These are phyloP conservation scores for Penicillium robsamsonii DNA, from an alignment of 495 filamentous ascomycete species.

Conservation along the genomic window DNA sequence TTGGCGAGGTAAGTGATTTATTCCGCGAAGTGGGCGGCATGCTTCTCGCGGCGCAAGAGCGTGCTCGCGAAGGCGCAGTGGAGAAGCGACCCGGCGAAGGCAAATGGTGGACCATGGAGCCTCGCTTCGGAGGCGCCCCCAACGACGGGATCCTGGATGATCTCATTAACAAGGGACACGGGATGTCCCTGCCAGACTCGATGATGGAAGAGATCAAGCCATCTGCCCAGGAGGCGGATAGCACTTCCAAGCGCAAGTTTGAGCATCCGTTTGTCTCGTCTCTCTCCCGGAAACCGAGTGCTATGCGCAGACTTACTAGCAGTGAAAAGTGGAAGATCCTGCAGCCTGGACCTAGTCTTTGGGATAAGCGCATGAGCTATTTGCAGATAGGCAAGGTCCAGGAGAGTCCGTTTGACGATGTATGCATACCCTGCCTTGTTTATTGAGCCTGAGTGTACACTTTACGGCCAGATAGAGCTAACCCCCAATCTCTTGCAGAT, in stretches of 20 bases:
- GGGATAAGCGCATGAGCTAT: conserved; percentile 79
- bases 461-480: background rate
- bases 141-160: conserved; percentile 62
- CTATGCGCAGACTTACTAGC: conserved; percentile 35
- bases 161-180: conserved; percentile 25
- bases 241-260: conserved; percentile 42
- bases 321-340: conserved; percentile 51
- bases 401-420: conserved; percentile 53
- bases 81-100: conserved; percentile 70
- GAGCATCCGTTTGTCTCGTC: conserved; percentile 38
- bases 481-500: conserved; percentile 47
- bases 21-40: conserved; percentile 71
- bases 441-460: background rate
- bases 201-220: conserved; percentile 29
- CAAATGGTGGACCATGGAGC: conserved; percentile 75
- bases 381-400: conserved; percentile 63
- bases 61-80: conserved; percentile 63
- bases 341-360: conserved; percentile 60
- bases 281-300: conserved; percentile 29
- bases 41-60: conserved; percentile 78
- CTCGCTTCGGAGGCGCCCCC: conserved; percentile 73
- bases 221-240: conserved; percentile 19
- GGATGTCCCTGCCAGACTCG: conserved; percentile 28
- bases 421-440: conserved; percentile 29
- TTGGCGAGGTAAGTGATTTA: conserved; percentile 61